Evolutionary conservation across 345 rosid genomes (phyloP).

Genomic region (Microthlaspi erraticum): DNA sequence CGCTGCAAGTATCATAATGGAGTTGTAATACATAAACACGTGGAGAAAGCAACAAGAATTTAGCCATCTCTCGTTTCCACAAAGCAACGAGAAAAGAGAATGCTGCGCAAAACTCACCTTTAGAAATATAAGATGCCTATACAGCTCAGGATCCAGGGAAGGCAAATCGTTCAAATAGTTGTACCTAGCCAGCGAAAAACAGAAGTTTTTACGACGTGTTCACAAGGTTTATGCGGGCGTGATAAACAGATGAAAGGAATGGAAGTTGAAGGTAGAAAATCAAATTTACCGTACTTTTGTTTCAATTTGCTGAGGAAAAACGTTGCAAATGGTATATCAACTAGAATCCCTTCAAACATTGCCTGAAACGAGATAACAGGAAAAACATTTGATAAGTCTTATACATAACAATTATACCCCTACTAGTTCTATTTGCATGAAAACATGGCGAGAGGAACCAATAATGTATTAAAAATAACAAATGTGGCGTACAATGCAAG

Average conservation of each 20-base stretch:
- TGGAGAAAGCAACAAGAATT: neutral
- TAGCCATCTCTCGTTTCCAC: conserved; percentile 23
- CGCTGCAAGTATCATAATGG: conserved; percentile 58
- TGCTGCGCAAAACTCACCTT: conserved; percentile 58
- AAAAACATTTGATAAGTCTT: conserved; percentile 12
- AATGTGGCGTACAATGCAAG: neutral
- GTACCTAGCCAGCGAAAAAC: conserved; percentile 56
- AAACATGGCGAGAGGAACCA: conserved; percentile 9
- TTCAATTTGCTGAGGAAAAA: conserved; percentile 99
- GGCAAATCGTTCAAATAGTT: conserved; percentile 97
- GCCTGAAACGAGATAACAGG: conserved; percentile 62
- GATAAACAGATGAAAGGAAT: conserved; percentile 18
- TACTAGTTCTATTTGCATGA: conserved; percentile 2
- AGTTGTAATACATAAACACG: conserved; percentile 9
- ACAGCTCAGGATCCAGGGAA: conserved; percentile 92
- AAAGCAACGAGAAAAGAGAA: conserved; percentile 26
- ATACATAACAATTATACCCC: conserved; percentile 22
- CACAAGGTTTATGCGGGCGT: conserved; percentile 13
- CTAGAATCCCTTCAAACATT: conserved; percentile 98
- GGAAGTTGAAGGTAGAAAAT: conserved; percentile 25
- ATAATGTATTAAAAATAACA: neutral
- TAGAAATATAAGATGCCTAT: conserved; percentile 94
- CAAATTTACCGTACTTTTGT: conserved; percentile 62
- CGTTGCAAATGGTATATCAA: conserved; percentile 97
- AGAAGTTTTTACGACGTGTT: conserved; percentile 27